Conservation (phyloP, 2,329 filamentous ascomycete genomes). For the Paecilomyces variotii region DNA sequence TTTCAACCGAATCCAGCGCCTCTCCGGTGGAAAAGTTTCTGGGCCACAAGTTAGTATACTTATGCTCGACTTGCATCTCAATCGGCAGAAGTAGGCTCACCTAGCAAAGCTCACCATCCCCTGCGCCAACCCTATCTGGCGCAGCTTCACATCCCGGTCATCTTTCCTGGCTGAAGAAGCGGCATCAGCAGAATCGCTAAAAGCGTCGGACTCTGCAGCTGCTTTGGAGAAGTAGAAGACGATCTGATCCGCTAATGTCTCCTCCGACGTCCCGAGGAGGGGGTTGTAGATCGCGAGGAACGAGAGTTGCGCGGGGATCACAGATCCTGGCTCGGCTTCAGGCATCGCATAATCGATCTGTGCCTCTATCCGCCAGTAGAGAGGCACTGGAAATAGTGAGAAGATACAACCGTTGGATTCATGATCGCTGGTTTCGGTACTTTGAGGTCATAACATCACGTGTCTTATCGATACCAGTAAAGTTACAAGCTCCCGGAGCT, state of each 20-base stretch:
- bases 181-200: background rate
- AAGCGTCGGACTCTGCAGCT: slow-evolving; percentile 5
- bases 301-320: slow-evolving; percentile 73
- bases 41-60: slow-evolving; percentile 5
- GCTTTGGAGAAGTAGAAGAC: slow-evolving; percentile 75
- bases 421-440: background rate
- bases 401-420: background rate
- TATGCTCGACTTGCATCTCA: slow-evolving; percentile 9
- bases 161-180: slow-evolving; percentile 40
- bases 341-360: slow-evolving; percentile 28
- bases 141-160: slow-evolving; percentile 74
- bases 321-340: slow-evolving; percentile 26
- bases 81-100: slow-evolving; percentile 32
- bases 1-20: slow-evolving; percentile 78
- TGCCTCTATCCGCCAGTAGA: slow-evolving; percentile 7
- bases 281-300: slow-evolving; percentile 96
- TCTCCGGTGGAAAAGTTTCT: slow-evolving; percentile 74
- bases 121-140: slow-evolving; percentile 92
- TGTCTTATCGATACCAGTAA: slow-evolving; percentile 20
- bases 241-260: slow-evolving; percentile 71
- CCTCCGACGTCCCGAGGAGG: slow-evolving; percentile 62
- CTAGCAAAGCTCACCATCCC: slow-evolving; percentile 89
- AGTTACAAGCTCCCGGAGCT: slow-evolving; percentile 4
- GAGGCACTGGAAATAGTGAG: slow-evolving; percentile 3
- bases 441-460: slow-evolving; percentile 21